Evolutionary conservation across 345 rosid species (phyloP), one percentile per base, ranked within the genome.

Genomic region (Rhodomyrtus tomentosa): DNA sequence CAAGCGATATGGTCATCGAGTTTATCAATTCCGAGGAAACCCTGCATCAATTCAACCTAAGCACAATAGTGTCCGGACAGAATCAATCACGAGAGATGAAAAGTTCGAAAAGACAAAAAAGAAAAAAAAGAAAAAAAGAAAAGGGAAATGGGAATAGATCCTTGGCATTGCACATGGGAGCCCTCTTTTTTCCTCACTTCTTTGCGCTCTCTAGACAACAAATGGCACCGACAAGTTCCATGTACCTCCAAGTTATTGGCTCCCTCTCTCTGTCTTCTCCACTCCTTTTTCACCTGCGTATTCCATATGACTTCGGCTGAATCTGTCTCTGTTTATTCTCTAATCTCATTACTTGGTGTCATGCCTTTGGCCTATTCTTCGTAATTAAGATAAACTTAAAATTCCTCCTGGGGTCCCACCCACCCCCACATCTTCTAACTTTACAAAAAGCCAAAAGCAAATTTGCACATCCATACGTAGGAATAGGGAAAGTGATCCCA

Each of bases 331-430:
- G 80, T 84, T 82, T 49, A 12, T 48, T 73, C 21, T 45, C 25
- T 27, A 68, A 76, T 45, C 15, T 54, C 25, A 36, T 36, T 10
- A 40, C 13, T 6, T 40, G 82, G 52, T 36, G 62, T 85, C 38
- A 40, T 79, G 21, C 42, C 72, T 83, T 87, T 85, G 79, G 48
- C 82, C 81, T 90, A 94, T 92, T 91, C 99, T 96, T 96, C 95
- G 94, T 87, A 89, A 90, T 92, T 95, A 96, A 96, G 99, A 89
- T 95, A 95, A 86, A 40, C 58, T 51, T 89, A 90, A 86, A 82
- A 86, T 83, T 38, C 20, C 42, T 27, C 49, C 6, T 0, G 22
- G 14, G 32, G 49, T 13, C 50, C 81, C 29, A 16, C 50, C 7
- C 84, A 79, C 86, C 84, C 80, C 72, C 88, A 51, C 88, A 51